A percentile compares a stretch with the other conserved stretches of the same genome.
Conservation (phyloP, 2,329 filamentous ascomycete species). For the Aspergillus sp. region DNA sequence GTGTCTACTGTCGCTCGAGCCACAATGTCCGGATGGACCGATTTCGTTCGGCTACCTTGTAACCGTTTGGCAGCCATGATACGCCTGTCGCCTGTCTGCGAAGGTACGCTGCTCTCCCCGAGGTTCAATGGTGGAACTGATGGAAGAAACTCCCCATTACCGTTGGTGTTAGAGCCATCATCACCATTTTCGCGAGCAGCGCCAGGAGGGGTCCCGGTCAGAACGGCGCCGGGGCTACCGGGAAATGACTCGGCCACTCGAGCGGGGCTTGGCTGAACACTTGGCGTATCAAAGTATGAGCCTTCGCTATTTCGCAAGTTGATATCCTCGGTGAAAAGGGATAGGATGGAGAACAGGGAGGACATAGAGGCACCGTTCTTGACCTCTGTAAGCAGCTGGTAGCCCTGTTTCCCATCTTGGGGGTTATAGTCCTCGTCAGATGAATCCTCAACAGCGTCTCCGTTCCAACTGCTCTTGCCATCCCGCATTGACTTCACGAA, state of each 20-base stretch:
- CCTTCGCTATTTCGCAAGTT: conserved; percentile 72
- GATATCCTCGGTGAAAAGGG: conserved; percentile 94
- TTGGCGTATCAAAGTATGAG: conserved; percentile 44
- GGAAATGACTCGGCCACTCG: conserved; percentile 45
- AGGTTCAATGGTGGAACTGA: conserved; percentile 77
- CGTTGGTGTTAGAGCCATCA: conserved; percentile 26
- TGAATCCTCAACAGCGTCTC: conserved; percentile 53
- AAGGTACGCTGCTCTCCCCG: conserved; percentile 51
- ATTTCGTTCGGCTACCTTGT: conserved; percentile 57
- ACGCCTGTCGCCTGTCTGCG: conserved; percentile 32
- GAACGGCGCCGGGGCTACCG: conserved; percentile 41
- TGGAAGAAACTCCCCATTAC: conserved; percentile 51
- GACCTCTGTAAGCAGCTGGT: conserved; percentile 94
- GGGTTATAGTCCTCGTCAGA: conserved; percentile 71
- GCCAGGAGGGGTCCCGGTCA: conserved; percentile 33
- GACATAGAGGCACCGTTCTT: conserved; percentile 99
- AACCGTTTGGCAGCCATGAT: conserved; percentile 26
- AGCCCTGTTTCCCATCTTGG: conserved; percentile 73
- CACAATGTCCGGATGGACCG: conserved; percentile 94
- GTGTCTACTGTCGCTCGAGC: conserved; percentile 96
- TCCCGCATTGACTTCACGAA: conserved; percentile 86
- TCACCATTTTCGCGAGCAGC: conserved; percentile 27
- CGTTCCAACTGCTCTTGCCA: conserved; percentile 41
- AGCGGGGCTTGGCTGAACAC: conserved; percentile 31
- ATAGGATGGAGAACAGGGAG: conserved; percentile 95